A percentile compares a stretch with the other conserved stretches of the same genome.
phyloP scores from a whole-genome alignment of 2,329 filamentous ascomycete genomes.

The Metarhizium robertsii region DNA sequence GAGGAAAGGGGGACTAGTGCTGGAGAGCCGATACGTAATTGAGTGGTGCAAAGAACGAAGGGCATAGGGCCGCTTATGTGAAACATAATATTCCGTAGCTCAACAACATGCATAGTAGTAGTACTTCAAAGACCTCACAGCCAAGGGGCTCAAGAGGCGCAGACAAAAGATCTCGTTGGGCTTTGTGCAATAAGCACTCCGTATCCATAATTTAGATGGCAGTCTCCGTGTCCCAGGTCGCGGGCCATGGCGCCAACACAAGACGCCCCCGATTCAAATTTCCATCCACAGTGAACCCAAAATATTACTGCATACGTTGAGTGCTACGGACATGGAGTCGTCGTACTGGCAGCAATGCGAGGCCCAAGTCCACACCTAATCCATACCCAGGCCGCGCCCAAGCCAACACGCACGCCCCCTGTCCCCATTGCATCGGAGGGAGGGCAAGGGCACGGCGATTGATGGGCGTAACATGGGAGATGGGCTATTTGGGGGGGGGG shows the following conservation, averaged over 20 bases:
- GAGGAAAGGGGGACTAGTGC: not conserved
- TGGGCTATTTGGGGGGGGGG: too few relatives aligned
- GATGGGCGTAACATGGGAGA: not conserved
- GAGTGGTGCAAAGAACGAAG: not conserved
- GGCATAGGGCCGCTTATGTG: not conserved
- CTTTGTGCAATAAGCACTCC: not conserved
- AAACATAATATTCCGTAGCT: not conserved
- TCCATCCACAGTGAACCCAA: not conserved
- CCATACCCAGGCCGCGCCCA: not conserved
- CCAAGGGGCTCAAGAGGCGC: not conserved
- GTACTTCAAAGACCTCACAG: not conserved
- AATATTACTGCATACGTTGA: too few relatives aligned
- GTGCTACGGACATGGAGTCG: too few relatives aligned
- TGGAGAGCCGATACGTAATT: too few relatives aligned
- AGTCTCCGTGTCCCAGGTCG: not conserved
- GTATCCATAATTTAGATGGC: not conserved
- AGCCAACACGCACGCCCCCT: slow-evolving; percentile 1
- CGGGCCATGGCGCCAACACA: not conserved
- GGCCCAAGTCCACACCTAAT: not conserved
- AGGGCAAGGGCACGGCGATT: not conserved
- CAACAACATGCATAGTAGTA: not conserved
- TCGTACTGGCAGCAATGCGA: not conserved
- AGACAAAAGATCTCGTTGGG: not conserved
- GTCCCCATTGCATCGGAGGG: slow-evolving; percentile 5
- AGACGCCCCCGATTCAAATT: not conserved